Base-by-base conservation (phyloP, 139 green algal genomes). In the Asterochloris sp. region DNA sequence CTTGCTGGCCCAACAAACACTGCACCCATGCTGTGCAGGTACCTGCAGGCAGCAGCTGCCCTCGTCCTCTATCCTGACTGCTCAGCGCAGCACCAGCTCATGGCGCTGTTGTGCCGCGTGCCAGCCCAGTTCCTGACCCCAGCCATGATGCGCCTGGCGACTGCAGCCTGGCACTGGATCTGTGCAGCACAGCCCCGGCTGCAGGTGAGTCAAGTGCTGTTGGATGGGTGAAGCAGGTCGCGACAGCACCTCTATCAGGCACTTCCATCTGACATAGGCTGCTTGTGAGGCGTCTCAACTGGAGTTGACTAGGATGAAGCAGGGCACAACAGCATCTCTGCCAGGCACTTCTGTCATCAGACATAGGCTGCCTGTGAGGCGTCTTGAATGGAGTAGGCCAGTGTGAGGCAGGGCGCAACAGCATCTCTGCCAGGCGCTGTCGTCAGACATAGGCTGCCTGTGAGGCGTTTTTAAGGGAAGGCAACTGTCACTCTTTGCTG, bases 91-190 rank as follows among this genome's bases (percentile, higher is more conserved):
- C 79, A n/a, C 19, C 28, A 81, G 62, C 74, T 88, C 73, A 80
- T 91, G 67, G 79, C 79, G 69, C 79, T 88, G 62, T 82, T 93
- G 62, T 81, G 67, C 79, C 90, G 85, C 85, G 78, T 86, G 69
- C 85, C 86, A 14, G 81, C 78, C 27, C 63, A 84, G n/a, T 78
- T 80, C 71, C 89, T 92, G 75, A 83, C 66, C 16, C 82, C 83
- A 1, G 86, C 83, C 21, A 79, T 89, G 26, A 88, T 96, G 88
- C 62, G 71, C 67, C 78, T 92, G 60, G 87, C 87, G 0, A 71
- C 79, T 17, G 87, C 92, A 80, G 84, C 88, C 12, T 94, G 90
- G 89, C 84, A 83, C n/a, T 93, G 93, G 94, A 83, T 94, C 24
- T 69, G 74, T 23, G 90, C 89, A 23, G 71, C 62, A 0, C 38